phyloP scores from a whole-genome alignment of 2,329 filamentous ascomycete genomes.

The Talaromyces rugulosus region DNA sequence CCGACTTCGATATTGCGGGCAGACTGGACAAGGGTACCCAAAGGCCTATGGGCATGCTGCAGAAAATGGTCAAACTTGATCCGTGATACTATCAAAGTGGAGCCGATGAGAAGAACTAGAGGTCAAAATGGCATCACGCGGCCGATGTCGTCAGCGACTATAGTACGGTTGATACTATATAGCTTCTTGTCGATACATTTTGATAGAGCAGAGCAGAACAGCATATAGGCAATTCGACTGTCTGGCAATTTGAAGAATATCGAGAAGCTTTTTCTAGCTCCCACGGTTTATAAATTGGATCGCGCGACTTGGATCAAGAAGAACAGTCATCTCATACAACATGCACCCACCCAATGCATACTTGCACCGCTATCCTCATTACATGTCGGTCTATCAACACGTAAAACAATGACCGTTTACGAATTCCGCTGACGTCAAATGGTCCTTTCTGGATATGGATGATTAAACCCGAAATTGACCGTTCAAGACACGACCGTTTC shows the following conservation, averaged over 20 bases:
- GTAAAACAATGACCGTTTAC: neutral
- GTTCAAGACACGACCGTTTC: neutral
- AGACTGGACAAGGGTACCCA: neutral
- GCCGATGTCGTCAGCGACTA: conserved; percentile 36
- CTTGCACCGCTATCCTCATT: neutral
- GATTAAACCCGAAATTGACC: neutral
- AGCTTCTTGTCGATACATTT: conserved; percentile 66
- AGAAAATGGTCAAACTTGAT: conserved; percentile 11
- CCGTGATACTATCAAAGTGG: conserved; percentile 12
- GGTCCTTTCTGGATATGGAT: neutral
- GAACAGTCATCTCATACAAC: neutral
- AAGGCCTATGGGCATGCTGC: conserved; percentile 4
- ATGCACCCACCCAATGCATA: neutral
- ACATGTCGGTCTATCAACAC: neutral
- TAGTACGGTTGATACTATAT: conserved; percentile 53
- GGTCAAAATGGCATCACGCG: conserved; percentile 25
- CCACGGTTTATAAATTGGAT: conserved; percentile 65
- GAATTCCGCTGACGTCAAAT: neutral
- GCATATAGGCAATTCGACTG: conserved; percentile 43
- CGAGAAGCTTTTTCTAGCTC: conserved; percentile 63
- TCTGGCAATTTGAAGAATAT: conserved; percentile 30
- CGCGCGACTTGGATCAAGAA: conserved; percentile 5
- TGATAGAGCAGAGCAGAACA: conserved; percentile 60
- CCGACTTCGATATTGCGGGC: conserved; percentile 5
- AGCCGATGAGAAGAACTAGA: conserved; percentile 23